Conservation (phyloP, 129 eudicot species). For the sunflower (Helianthus annuus) region DNA sequence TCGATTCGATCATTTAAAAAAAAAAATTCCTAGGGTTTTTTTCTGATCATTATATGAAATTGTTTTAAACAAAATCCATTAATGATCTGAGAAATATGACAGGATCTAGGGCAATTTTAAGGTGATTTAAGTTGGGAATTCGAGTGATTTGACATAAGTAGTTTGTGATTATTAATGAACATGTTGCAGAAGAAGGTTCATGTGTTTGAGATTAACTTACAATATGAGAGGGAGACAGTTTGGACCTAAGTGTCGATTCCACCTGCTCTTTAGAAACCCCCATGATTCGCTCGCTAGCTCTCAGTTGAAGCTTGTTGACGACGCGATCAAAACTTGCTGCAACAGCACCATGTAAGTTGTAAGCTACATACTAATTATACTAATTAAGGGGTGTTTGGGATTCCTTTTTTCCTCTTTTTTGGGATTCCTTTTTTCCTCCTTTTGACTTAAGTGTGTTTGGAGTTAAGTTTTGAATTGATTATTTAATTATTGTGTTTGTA, state of each 20-base stretch:
- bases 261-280: conserved; percentile 84
- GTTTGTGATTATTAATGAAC: neutral
- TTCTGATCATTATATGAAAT: neutral
- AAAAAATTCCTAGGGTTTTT: neutral
- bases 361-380: no score
- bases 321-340: neutral
- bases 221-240: conserved; percentile 77
- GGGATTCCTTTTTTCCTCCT: no score
- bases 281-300: conserved; percentile 26
- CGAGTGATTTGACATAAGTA: neutral
- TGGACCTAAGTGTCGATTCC: conserved; percentile 66
- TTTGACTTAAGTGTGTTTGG: no score
- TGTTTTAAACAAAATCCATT: neutral
- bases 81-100: neutral
- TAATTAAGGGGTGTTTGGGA: no score
- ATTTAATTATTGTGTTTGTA: no score
- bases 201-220: conserved; percentile 34
- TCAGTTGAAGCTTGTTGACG: conserved; percentile 11
- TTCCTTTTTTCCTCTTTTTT: no score
- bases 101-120: neutral
- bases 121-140: neutral
- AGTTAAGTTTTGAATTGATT: no score
- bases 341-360: no score
- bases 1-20: neutral
- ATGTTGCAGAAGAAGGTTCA: neutral